Conservation (phyloP, 208 protist genomes). For the Wallacemonas sp. region DNA sequence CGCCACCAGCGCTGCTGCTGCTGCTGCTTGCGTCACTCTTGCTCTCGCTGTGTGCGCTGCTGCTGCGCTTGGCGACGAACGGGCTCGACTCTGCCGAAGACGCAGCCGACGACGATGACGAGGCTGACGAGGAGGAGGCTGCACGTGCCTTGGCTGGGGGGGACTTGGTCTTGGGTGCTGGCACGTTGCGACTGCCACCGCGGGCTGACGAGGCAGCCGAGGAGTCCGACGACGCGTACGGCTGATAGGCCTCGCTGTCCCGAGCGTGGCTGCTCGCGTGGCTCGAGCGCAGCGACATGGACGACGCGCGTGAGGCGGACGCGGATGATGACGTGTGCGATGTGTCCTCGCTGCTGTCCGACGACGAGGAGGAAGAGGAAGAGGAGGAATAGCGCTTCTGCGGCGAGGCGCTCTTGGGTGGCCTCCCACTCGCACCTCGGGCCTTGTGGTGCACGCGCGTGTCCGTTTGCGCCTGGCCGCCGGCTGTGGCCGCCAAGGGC, state of each 20-base stretch:
- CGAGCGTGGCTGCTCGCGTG: constrained; percentile 3
- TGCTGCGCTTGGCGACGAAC: neutral
- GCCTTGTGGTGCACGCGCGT: too few species aligned
- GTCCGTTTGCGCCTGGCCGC: too few species aligned
- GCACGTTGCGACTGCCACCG: too few species aligned
- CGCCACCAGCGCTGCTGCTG: constrained; percentile 1
- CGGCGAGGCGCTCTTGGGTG: too few species aligned
- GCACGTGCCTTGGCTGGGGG: too few species aligned
- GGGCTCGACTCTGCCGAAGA: neutral
- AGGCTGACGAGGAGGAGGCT: constrained; percentile 12
- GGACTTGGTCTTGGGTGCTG: too few species aligned
- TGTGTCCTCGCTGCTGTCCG: neutral
- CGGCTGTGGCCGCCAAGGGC: neutral
- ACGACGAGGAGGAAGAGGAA: constrained; percentile 16
- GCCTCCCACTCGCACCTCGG: too few species aligned
- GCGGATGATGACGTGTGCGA: neutral
- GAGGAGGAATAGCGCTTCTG: neutral
- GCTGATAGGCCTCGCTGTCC: constrained; percentile 1
- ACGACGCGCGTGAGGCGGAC: constrained; percentile 2
- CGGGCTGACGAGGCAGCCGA: neutral
- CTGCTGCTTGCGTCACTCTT: neutral
- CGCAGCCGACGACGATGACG: neutral
- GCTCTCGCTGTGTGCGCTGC: neutral
- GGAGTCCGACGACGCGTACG: constrained; percentile 9
- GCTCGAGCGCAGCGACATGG: constrained; percentile 13